Conservation (phyloP, 305 asterid species). For the Fraxinus sp. region DNA sequence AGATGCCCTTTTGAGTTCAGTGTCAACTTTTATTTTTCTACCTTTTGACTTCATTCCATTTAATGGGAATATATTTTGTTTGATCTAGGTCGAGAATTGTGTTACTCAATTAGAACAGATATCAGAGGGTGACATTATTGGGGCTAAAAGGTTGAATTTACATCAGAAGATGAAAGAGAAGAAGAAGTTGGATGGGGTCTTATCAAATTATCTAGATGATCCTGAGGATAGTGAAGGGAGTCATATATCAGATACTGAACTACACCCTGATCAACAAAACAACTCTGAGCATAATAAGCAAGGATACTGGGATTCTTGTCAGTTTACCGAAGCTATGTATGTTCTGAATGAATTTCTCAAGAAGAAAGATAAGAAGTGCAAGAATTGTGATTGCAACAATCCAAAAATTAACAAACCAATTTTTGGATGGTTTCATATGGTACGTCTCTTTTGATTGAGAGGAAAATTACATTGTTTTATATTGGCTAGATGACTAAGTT, state of each 20-base stretch:
- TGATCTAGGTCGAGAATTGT: conserved; percentile 52
- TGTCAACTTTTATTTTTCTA: not conserved
- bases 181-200: conserved; percentile 18
- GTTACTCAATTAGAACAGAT: conserved; percentile 60
- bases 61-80: conserved; percentile 9
- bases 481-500: not conserved
- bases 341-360: conserved; percentile 57
- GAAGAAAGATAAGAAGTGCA: conserved; percentile 45
- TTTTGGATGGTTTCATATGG: conserved; percentile 88
- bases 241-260: conserved; percentile 47
- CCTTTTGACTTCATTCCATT: not conserved
- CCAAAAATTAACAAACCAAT: conserved; percentile 72
- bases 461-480: not conserved
- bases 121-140: conserved; percentile 60
- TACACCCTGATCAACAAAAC: conserved; percentile 33
- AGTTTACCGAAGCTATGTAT: conserved; percentile 70
- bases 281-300: conserved; percentile 29
- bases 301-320: conserved; percentile 61
- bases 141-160: conserved; percentile 56
- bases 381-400: conserved; percentile 43
- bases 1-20: not conserved
- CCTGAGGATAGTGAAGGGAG: conserved; percentile 63
- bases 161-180: conserved; percentile 12
- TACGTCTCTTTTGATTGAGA: conserved; percentile 33
- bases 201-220: conserved; percentile 23